Evolutionary conservation across 768 basidiomycete genomes (phyloP), one percentile per base, ranked within the genome.

Genomic region (Rhodotorula diobovata): DNA sequence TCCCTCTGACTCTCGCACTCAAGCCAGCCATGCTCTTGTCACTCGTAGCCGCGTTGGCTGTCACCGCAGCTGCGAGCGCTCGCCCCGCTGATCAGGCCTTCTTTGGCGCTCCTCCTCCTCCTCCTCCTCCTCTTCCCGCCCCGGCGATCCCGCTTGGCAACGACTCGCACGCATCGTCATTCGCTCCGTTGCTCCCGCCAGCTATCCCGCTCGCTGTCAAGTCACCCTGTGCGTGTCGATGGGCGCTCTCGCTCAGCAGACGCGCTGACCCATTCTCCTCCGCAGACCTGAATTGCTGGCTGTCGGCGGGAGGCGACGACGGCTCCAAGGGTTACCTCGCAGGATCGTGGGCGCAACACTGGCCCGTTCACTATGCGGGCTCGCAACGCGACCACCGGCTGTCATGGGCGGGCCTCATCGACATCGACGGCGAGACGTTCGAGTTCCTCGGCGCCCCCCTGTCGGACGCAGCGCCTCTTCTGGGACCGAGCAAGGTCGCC

Each of bases 131-230:
- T 43, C 41, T 8, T 48, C 46, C 46, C 46, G 48, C 25, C 23
- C 7, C 20, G 23, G 4, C 48, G 48, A 50, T 1, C 62, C 16
- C 53, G 15, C n/a, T 30, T 25, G 45, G 20, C 39, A 32, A 34
- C 43, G n/a, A 25, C 6, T 48, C 32, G 25, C 21, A 35, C 10
- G 15, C 21, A 21, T 57, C 39, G n/a, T 34, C 57, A 1, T 63
- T 67, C 50, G 6, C 51, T 7, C 68, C 62, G 1, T 53, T 72
- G 21, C 53, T 68, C 1, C 71, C 71, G 34, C 71, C 71, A 1
- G 71, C 71, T 14, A 66, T 72, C 41, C 71, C 71, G 4, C 59
- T 72, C 34, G 71, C 71, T 3, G 71, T 72, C 62, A 72, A 66
- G 55, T 68, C 67, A 2, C 67, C 67, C 3, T 72, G 70, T 67